Conservation (phyloP, 441 rosid species). For the Adansonia grandidieri region DNA sequence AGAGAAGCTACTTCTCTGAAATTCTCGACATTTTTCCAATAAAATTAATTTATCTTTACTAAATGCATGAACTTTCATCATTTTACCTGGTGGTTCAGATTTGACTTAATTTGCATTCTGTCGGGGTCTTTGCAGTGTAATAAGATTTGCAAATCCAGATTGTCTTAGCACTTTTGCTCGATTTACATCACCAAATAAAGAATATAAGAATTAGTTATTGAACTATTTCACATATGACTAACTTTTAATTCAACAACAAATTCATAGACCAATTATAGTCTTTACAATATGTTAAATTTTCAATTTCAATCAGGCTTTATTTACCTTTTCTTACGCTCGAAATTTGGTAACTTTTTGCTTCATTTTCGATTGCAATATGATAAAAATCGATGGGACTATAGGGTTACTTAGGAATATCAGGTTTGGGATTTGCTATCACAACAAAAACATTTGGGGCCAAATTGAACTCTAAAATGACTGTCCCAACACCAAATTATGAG, state of each 20-base stretch:
- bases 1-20: too few relatives aligned
- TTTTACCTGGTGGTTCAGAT: slow-evolving; percentile 6
- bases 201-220: too few relatives aligned
- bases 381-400: neutral
- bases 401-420: neutral
- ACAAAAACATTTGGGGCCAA: neutral
- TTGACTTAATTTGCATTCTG: slow-evolving; percentile 3
- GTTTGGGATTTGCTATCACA: neutral
- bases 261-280: neutral
- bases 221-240: neutral
- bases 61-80: neutral
- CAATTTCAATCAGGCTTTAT: too few relatives aligned
- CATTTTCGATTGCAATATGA: neutral
- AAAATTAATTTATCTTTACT: neutral
- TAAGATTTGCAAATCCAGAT: neutral
- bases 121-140: neutral
- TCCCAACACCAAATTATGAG: neutral
- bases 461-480: neutral
- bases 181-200: too few relatives aligned
- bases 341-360: neutral
- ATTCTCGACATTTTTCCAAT: too few relatives aligned
- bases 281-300: too few relatives aligned
- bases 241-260: neutral
- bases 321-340: too few relatives aligned
- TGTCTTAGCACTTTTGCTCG: neutral